Conservation (phyloP, 768 basidiomycete species). For the Naganishia onofrii region DNA sequence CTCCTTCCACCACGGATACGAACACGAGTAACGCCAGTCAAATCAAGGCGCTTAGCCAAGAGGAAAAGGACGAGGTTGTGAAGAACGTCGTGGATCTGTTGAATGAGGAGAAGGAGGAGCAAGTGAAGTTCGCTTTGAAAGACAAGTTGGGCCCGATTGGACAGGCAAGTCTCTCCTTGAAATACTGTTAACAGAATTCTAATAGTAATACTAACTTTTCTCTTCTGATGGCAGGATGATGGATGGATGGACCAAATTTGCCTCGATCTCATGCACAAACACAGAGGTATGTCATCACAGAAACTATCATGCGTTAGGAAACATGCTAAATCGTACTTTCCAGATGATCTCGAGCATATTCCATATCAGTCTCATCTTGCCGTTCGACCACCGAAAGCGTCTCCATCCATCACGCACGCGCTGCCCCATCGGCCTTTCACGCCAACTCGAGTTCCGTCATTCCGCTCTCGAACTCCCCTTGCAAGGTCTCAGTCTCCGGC, state of each 20-base stretch:
- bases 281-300: conserved; percentile 73
- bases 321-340: conserved; percentile 55
- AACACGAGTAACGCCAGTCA: conserved; percentile 6
- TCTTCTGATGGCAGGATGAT: conserved; percentile 38
- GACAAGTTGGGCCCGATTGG: conserved; percentile 60
- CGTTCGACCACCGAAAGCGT: conserved; percentile 58
- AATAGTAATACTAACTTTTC: conserved; percentile 8
- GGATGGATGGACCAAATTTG: conserved; percentile 71
- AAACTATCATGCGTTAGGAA: conserved; percentile 66
- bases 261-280: conserved; percentile 92
- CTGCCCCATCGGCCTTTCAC: conserved; percentile 62
- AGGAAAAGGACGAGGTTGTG: conserved; percentile 65
- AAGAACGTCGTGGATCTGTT: conserved; percentile 69
- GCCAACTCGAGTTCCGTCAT: conserved; percentile 50
- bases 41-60: not conserved
- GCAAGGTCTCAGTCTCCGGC: conserved; percentile 48
- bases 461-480: conserved; percentile 44
- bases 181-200: conserved; percentile 15
- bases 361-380: conserved; percentile 47
- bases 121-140: conserved; percentile 72
- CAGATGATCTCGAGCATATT: conserved; percentile 46
- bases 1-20: conserved; percentile 27
- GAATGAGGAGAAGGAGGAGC: conserved; percentile 79
- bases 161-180: conserved; percentile 59
- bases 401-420: conserved; percentile 68